Base-by-base conservation (phyloP, 257 asterid species). In the Salvia miltiorrhiza region DNA sequence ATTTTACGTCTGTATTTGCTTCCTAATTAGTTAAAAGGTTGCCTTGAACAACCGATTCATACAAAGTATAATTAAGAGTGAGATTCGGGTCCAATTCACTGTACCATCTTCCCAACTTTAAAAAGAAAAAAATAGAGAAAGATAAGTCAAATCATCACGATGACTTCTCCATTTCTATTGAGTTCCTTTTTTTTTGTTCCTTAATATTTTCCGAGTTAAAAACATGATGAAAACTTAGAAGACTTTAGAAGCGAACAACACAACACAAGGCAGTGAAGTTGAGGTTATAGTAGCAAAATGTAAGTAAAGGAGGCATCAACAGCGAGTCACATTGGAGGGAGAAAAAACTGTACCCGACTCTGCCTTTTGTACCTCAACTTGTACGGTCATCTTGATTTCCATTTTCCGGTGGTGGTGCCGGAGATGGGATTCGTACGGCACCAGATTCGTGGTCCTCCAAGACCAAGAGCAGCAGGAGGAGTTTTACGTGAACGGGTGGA, bases 401-500 rank as follows among this genome's bases (percentile, higher is more conserved):
- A 75, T 0, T 60, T 74, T 40, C 81, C 89, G 1, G 69, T 79
- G 33, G 37, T 76, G 20, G 13, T 59, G 21, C 81, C 85, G 48
- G 35, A 39, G 49, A 77, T 79, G 84, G 70, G 65, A 37, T 84
- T 84, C 41, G 85, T 79, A 84, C 74, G 68, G 73, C 75, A 84
- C 89, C 72, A 77, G 84, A 59, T 84, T 84, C 74, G 72, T 79
- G 73, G 67, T 81, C 75, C 28, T 63, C 3, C 43, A 33, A 10
- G 39, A 26, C 4, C n/a, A n/a, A n/a, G 32, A 41, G 45, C 58
- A 10, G 16, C 53, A 1, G 10, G 40, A 11, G 41, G 81, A 74
- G 19, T 37, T 81, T 6, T 86, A 83, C 13, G 78, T 86, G 33
- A 83, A 86, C 37, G 91, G 88, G 10, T 86, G 91, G 91, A 86